These are phyloP conservation scores for Flaveria trinervia DNA, from an alignment of 129 eudicot species.

Conservation along the genomic window DNA sequence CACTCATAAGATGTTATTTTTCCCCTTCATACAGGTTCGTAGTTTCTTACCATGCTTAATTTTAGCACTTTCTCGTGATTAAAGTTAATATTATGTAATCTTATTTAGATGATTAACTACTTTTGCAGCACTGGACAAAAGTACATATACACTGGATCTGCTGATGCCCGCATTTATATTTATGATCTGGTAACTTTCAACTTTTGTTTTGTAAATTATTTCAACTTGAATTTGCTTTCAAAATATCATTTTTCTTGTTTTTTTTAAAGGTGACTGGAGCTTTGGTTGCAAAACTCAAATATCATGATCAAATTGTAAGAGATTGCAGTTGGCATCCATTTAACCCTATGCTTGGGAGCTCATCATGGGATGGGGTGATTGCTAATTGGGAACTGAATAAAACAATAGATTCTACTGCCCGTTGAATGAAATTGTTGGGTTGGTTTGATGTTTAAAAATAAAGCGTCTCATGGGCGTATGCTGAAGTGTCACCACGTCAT, in stretches of 20 bases:
- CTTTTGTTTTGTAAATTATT: not conserved
- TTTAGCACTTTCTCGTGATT: not conserved
- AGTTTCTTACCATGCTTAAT: slow-evolving; percentile 36
- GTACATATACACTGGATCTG: slow-evolving; percentile 94
- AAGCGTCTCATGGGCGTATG: slow-evolving; percentile 6
- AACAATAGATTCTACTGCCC: not conserved
- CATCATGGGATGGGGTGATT: slow-evolving; percentile 81
- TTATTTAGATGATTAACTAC: not conserved
- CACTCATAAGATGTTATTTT: slow-evolving; percentile 89
- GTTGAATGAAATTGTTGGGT: not conserved
- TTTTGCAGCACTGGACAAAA: slow-evolving; percentile 88
- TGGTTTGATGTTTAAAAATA: slow-evolving; percentile 9
- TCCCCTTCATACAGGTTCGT: slow-evolving; percentile 76
- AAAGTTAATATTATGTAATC: slow-evolving; percentile 9
- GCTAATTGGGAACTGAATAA: slow-evolving; percentile 64
- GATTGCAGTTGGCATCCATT: slow-evolving; percentile 95
- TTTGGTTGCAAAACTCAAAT: slow-evolving; percentile 60
- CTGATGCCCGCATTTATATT: slow-evolving; percentile 67
- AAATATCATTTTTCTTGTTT: not conserved
- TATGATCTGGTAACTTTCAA: slow-evolving; percentile 70
- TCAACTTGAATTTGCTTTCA: not conserved
- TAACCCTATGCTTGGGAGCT: slow-evolving; percentile 72
- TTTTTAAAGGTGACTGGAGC: slow-evolving; percentile 55
- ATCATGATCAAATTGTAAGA: slow-evolving; percentile 65
- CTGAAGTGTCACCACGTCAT: not conserved